Conservation (phyloP, 495 filamentous ascomycete species). For the Bombardia bombarda region DNA sequence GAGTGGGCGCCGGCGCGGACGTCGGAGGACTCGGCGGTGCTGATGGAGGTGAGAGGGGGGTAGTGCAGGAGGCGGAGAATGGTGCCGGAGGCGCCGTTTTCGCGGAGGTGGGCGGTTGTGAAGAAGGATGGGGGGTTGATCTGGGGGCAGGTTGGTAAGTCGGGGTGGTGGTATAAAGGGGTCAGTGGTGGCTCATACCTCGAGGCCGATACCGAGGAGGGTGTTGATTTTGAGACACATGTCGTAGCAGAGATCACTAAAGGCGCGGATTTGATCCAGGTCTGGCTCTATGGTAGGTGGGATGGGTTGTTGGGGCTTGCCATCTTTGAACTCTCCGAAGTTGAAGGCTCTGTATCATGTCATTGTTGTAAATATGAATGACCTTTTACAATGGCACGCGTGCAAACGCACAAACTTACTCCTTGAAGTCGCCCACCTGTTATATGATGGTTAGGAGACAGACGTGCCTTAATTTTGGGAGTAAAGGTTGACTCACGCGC, state of each 20-base stretch:
- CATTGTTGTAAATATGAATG: no score
- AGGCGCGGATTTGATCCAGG: constrained; percentile 53
- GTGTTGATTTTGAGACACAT: constrained; percentile 65
- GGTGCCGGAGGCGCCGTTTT: constrained; percentile 54
- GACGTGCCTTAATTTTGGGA: no score
- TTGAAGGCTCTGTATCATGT: constrained; percentile 70
- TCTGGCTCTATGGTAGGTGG: constrained; percentile 54
- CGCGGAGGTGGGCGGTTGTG: constrained; percentile 57
- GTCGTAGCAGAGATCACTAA: constrained; percentile 60
- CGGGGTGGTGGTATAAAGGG: not conserved
- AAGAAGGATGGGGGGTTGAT: constrained; percentile 53
- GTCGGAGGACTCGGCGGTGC: constrained; percentile 57
- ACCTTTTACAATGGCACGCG: no score
- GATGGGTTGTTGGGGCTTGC: constrained; percentile 73
- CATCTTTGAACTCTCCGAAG: constrained; percentile 66
- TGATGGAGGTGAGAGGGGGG: constrained; percentile 59
- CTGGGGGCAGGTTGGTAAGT: constrained; percentile 19
- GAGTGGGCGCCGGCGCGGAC: constrained; percentile 86
- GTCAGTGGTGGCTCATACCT: constrained; percentile 28
- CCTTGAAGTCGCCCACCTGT: constrained; percentile 86
- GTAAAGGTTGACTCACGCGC: constrained; percentile 43
- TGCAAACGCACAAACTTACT: constrained; percentile 42
- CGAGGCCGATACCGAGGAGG: constrained; percentile 68
- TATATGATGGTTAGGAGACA: not conserved
- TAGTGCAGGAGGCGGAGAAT: constrained; percentile 81